Base-by-base conservation (phyloP, 768 basidiomycete genomes). In the Lactarius trivialis region DNA sequence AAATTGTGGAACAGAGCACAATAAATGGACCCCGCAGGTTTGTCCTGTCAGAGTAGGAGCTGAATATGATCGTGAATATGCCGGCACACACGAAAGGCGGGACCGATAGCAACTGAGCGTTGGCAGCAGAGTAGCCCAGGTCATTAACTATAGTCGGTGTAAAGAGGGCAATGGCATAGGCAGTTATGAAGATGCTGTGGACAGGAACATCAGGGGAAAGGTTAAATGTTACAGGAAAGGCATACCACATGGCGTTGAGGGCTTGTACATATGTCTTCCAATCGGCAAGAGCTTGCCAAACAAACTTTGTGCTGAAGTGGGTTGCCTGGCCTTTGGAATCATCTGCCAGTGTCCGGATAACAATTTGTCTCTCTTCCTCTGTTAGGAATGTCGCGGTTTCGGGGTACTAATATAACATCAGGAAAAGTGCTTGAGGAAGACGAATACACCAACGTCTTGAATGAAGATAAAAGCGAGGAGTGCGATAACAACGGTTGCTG, bases 21-120 rank as follows among this genome's bases (percentile, higher is more conserved):
- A 85, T 69, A 62, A 80, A 82, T 1, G 81, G 81, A 7, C 82
- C 82, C 8, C 80, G 76, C 15, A 71, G 41, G 58, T 77, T 73
- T 37, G 73, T 60, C 34, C 62, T 71, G 67, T 78, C 77, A 14
- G 76, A 76, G 36, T 67, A 65, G 60, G 70, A 65, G n/a, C 73
- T 74, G 17, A 71, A 36, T 30, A 60, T 14, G 48, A 77, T 65
- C 4, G 74, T 74, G 32, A 15, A 62, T 32, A 74, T 19, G 59
- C 71, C 71, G 9, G 71, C 73, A 24, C 60, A 64, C 32, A 71
- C 71, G 57, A 74, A 76, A 9, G 74, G 74, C 0, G 76, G 75
- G 32, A 74, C 71, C 1, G 76, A 71, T 49, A 78, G 51, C 51
- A 81, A 74, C 55, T 77, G 74, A 8, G 76, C 76, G 14, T 68